phyloP scores from a whole-genome alignment of 192 early-diverging fungal species.

The Backusella tarrabulga region DNA sequence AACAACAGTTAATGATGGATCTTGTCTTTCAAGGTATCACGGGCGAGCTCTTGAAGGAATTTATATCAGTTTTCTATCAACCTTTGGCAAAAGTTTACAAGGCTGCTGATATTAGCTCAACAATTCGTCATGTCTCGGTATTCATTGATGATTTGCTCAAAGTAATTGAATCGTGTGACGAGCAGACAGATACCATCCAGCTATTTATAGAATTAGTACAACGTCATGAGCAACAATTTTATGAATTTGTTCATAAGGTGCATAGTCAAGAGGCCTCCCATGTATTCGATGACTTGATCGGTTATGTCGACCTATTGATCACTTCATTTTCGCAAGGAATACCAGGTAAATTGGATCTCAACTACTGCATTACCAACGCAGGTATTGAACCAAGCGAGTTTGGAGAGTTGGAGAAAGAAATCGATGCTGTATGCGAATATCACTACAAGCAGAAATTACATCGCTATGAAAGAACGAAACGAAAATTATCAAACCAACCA shows the following conservation, averaged over 20 bases:
- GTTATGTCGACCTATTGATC: constrained; percentile 45
- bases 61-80: constrained; percentile 51
- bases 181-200: constrained; percentile 29
- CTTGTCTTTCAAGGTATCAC: constrained; percentile 49
- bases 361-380: background rate
- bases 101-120: constrained; percentile 50
- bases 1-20: constrained; percentile 46
- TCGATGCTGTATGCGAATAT: background rate
- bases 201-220: constrained; percentile 43
- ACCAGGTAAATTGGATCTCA: background rate
- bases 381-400: background rate
- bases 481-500: constrained; percentile 1
- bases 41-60: constrained; percentile 48
- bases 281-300: constrained; percentile 47
- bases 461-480: background rate
- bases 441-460: background rate
- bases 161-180: constrained; percentile 42
- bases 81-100: constrained; percentile 54
- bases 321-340: background rate
- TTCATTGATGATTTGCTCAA: constrained; percentile 53
- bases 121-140: constrained; percentile 41
- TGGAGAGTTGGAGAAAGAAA: background rate
- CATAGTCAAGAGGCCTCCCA: constrained; percentile 43
- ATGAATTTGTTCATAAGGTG: constrained; percentile 52
- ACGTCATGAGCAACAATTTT: constrained; percentile 48